Percentiles rank a stretch among this genome's conserved stretches.
Conservation (phyloP, 768 basidiomycete genomes). For the Rhizopogon rudus region DNA sequence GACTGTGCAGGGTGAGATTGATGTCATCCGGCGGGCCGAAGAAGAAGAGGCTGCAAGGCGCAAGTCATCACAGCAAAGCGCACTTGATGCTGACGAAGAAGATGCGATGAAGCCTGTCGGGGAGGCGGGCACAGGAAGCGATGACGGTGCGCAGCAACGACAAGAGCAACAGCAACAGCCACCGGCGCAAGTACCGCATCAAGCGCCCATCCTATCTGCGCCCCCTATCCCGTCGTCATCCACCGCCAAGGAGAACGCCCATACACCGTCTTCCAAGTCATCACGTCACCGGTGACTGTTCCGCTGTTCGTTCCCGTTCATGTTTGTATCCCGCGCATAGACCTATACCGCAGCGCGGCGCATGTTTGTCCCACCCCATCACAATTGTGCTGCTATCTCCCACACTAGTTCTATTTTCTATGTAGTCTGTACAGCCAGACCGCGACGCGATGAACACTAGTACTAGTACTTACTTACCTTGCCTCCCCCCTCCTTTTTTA, state of each 20-base stretch:
- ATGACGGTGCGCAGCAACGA: constrained; percentile 1
- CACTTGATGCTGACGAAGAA: constrained; percentile 24
- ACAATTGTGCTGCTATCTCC: constrained; percentile 4
- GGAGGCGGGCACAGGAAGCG: background rate
- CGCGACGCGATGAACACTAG: constrained; percentile 5
- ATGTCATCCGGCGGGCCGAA: constrained; percentile 66
- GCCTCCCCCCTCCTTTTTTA: background rate
- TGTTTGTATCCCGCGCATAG: background rate
- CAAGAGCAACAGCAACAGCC: constrained; percentile 8
- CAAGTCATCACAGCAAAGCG: constrained; percentile 11
- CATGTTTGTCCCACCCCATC: background rate
- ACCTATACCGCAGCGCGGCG: background rate
- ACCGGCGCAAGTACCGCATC: constrained; percentile 6
- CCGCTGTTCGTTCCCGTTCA: background rate
- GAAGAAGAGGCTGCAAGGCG: constrained; percentile 37
- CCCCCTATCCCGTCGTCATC: constrained; percentile 24
- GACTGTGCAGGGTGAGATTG: constrained; percentile 86
- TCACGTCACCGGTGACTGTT: background rate
- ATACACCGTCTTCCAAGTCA: constrained; percentile 9
- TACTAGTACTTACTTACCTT: background rate
- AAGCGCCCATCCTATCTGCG: constrained; percentile 29
- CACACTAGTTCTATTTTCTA: background rate
- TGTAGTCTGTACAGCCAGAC: constrained; percentile 1
- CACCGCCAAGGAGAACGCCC: constrained; percentile 12
- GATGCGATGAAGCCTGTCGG: constrained; percentile 74